Conservation (phyloP, 2,329 filamentous ascomycete genomes). For the Leptographium radiaticola region DNA sequence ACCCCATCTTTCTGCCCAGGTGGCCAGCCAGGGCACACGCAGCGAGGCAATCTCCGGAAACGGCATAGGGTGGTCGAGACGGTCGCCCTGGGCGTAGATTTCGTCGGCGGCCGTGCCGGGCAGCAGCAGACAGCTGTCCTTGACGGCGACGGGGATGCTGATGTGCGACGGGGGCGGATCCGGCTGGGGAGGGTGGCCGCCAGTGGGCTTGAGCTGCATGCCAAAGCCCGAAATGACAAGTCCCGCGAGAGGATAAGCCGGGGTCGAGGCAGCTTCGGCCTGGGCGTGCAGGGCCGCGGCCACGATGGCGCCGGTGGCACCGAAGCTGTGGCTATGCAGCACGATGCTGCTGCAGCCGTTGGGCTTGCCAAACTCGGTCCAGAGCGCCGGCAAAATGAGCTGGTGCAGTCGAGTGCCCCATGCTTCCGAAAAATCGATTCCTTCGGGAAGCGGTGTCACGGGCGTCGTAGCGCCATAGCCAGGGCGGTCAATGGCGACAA, state of each 20-base stretch:
- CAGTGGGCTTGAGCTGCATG: background rate
- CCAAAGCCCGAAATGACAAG: constrained; percentile 14
- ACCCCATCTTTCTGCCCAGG: constrained; percentile 5
- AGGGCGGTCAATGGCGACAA: constrained; percentile 13
- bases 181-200: background rate
- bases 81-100: constrained; percentile 7
- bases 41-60: constrained; percentile 7
- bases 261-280: background rate
- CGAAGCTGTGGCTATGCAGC: constrained; percentile 13
- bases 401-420: constrained; percentile 7
- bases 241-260: constrained; percentile 11
- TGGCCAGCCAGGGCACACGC: constrained; percentile 7
- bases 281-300: constrained; percentile 7
- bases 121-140: constrained; percentile 10
- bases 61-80: constrained; percentile 9
- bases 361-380: constrained; percentile 9
- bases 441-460: constrained; percentile 5
- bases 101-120: constrained; percentile 9
- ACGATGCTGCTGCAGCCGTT: constrained; percentile 10
- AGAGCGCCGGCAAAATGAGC: constrained; percentile 10
- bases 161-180: background rate
- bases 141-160: constrained; percentile 2
- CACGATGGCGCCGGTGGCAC: constrained; percentile 9
- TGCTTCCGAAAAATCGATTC: constrained; percentile 5
- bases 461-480: constrained; percentile 10